These are phyloP conservation scores for Fusarium praegraminearum DNA, from an alignment of 2,329 filamentous ascomycete genomes.

Conservation along the genomic window DNA sequence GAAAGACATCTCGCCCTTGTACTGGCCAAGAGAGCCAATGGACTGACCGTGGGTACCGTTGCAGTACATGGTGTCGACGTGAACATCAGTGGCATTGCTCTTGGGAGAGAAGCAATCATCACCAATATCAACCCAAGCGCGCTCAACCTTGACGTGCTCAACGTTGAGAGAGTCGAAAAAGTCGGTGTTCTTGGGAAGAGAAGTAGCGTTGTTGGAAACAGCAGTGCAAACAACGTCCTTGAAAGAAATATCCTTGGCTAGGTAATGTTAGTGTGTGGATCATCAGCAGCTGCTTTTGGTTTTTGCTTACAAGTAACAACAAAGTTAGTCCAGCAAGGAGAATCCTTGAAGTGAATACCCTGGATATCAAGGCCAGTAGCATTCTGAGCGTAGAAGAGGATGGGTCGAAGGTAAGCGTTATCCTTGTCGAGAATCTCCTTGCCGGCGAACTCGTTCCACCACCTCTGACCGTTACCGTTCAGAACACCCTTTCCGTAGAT, in stretches of 20 bases:
- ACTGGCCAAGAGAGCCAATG: slow-evolving; percentile 71
- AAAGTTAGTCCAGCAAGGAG: slow-evolving; percentile 74
- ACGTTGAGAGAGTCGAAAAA: slow-evolving; percentile 74
- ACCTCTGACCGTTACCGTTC: slow-evolving; percentile 25
- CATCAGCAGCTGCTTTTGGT: slow-evolving; percentile 60
- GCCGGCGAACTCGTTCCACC: slow-evolving; percentile 41
- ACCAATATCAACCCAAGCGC: slow-evolving; percentile 65
- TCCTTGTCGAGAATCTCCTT: slow-evolving; percentile 60
- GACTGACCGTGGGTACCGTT: slow-evolving; percentile 56
- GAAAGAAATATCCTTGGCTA: slow-evolving; percentile 41
- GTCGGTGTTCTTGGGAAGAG: slow-evolving; percentile 69
- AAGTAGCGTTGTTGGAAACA: slow-evolving; percentile 39
- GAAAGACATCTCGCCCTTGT: slow-evolving; percentile 64
- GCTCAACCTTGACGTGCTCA: slow-evolving; percentile 66
- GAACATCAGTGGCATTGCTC: slow-evolving; percentile 68
- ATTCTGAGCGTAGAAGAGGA: slow-evolving; percentile 72
- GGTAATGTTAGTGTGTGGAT: background rate
- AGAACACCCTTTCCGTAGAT: slow-evolving; percentile 66
- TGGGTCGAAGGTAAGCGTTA: slow-evolving; percentile 69
- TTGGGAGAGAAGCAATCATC: slow-evolving; percentile 73
- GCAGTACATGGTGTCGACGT: slow-evolving; percentile 71
- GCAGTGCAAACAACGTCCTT: slow-evolving; percentile 43
- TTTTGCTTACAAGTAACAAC: slow-evolving; percentile 64
- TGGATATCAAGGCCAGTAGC: slow-evolving; percentile 68
- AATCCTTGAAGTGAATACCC: slow-evolving; percentile 70